Evolutionary conservation across 352 stramenopile genomes (phyloP).

Genomic region (Phytophthora crassamura): DNA sequence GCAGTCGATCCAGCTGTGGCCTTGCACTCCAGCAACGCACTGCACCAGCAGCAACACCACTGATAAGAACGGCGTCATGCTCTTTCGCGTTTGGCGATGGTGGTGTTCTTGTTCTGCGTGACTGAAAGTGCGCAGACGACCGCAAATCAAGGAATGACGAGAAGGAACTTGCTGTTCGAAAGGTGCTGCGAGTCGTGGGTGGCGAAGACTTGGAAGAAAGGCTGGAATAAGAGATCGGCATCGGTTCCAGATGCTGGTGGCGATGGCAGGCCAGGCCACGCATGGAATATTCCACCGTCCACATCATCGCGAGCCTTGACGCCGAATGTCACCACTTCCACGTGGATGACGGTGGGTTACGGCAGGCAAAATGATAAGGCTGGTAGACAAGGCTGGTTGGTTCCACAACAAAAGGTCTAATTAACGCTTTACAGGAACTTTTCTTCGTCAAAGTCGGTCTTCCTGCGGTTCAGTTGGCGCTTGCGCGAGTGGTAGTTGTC

Average conservation of each 20-base stretch:
- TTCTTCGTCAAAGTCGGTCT: constrained; percentile 32
- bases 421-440: constrained; percentile 47
- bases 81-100: constrained; percentile 32
- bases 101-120: neutral
- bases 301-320: constrained; percentile 2
- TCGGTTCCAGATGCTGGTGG: constrained; percentile 17
- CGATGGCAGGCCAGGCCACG: neutral
- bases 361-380: constrained; percentile 1
- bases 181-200: constrained; percentile 13
- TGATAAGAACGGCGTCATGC: neutral
- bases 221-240: constrained; percentile 31
- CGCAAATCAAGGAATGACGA: constrained; percentile 26
- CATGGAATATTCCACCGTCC: constrained; percentile 5
- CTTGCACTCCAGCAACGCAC: constrained; percentile 24
- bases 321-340: constrained; percentile 15
- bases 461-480: constrained; percentile 39
- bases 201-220: constrained; percentile 30
- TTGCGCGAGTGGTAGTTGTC: constrained; percentile 46
- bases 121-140: constrained; percentile 14
- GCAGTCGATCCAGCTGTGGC: constrained; percentile 79
- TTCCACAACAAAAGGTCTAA: constrained; percentile 22
- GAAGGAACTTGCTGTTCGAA: constrained; percentile 13
- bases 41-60: constrained; percentile 16
- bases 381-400: constrained; percentile 5
- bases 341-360: neutral